Evolutionary conservation across 2,329 filamentous ascomycete species (phyloP).

Genomic region (Byssothecium circinans): DNA sequence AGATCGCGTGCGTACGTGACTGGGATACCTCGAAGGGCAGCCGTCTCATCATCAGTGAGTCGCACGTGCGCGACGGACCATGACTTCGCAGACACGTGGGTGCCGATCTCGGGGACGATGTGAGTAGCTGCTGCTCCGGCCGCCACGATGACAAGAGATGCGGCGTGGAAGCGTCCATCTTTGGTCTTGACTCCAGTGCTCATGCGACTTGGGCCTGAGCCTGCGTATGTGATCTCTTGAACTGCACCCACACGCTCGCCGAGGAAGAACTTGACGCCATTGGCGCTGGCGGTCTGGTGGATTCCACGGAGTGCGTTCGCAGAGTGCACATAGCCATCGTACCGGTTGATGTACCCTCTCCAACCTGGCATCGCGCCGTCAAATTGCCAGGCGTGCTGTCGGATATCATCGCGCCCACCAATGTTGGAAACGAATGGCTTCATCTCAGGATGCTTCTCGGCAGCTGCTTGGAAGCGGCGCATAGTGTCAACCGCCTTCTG

Average conservation of each 20-base stretch:
- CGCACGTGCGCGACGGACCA: conserved; percentile 64
- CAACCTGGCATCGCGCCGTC: conserved; percentile 54
- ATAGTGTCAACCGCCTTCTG: conserved; percentile 53
- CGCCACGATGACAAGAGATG: conserved; percentile 53
- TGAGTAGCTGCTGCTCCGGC: conserved; percentile 54
- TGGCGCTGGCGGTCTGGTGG: conserved; percentile 46
- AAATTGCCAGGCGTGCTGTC: conserved; percentile 51
- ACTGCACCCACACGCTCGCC: conserved; percentile 46
- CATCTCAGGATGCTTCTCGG: conserved; percentile 46
- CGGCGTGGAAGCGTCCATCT: conserved; percentile 43
- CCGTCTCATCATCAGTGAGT: conserved; percentile 58
- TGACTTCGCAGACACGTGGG: conserved; percentile 57
- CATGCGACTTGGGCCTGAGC: conserved; percentile 21
- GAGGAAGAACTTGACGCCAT: conserved; percentile 50
- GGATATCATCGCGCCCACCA: conserved; percentile 44
- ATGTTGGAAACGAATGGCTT: conserved; percentile 46
- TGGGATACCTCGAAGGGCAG: conserved; percentile 59
- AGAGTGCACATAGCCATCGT: conserved; percentile 61
- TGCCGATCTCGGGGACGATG: conserved; percentile 54
- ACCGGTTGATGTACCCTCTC: conserved; percentile 61
- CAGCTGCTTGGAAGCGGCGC: conserved; percentile 47
- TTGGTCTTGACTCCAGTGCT: conserved; percentile 43
- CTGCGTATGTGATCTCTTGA: conserved; percentile 46
- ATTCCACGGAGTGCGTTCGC: conserved; percentile 55
- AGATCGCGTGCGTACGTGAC: conserved; percentile 64